Evolutionary conservation across 345 rosid species (phyloP).

Genomic region (Dovyalis caffra): DNA sequence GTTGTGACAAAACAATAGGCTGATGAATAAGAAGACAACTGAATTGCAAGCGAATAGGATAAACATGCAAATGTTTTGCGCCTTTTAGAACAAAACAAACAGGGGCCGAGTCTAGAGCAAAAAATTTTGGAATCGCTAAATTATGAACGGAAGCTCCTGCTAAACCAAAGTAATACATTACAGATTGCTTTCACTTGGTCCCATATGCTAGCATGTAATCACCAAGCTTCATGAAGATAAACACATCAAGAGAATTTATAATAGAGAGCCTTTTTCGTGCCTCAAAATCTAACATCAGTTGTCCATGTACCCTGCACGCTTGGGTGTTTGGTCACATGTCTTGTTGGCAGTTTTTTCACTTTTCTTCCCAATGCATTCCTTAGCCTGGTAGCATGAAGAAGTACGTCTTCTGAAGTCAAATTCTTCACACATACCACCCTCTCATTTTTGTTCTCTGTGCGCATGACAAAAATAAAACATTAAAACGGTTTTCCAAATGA

Average conservation of each 20-base stretch:
- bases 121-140: too few relatives aligned
- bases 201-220: too few relatives aligned
- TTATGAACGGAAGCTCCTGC: too few relatives aligned
- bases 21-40: too few relatives aligned
- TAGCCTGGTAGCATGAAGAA: constrained; percentile 60
- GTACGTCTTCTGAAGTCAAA: constrained; percentile 62
- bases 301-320: constrained; percentile 95
- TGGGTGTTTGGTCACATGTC: constrained; percentile 74
- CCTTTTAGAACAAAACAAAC: too few relatives aligned
- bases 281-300: constrained; percentile 33
- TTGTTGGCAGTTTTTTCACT: constrained; percentile 70
- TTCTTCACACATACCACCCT: constrained; percentile 88
- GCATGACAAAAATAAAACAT: constrained; percentile 1
- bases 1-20: too few relatives aligned
- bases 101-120: too few relatives aligned
- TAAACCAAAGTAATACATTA: too few relatives aligned
- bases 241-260: neutral
- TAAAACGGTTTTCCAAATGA: neutral
- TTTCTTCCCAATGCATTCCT: constrained; percentile 82
- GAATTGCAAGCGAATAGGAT: too few relatives aligned
- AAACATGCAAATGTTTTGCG: too few relatives aligned
- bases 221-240: neutral
- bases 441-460: constrained; percentile 67
- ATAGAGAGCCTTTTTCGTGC: too few relatives aligned
- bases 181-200: too few relatives aligned